Conservation (phyloP, 805 yeast genomes). For the Candida lessepsii region DNA sequence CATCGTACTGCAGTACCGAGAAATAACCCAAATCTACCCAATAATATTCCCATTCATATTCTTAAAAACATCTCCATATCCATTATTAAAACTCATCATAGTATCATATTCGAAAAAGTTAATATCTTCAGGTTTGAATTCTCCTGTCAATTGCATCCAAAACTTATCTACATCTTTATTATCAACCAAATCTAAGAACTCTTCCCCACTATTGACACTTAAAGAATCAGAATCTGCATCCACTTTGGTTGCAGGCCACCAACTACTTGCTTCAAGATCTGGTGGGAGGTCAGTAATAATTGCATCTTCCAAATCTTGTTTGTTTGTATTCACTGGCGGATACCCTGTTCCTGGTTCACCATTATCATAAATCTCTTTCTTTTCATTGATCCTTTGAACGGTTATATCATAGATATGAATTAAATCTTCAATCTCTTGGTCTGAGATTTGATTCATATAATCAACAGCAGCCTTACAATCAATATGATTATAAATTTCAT, state of each 20-base stretch:
- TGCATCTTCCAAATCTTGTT: neutral
- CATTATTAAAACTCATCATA: neutral
- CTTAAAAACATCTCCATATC: too few species aligned
- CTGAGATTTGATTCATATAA: conserved; percentile 10
- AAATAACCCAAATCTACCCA: too few species aligned
- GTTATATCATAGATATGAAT: conserved; percentile 19
- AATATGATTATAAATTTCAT: conserved; percentile 23
- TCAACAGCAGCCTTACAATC: conserved; percentile 9
- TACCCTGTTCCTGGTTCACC: neutral
- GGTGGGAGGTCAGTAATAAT: conserved; percentile 1
- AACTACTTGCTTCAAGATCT: neutral
- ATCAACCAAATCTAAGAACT: conserved; percentile 20
- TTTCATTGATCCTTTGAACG: conserved; percentile 1
- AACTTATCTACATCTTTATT: conserved; percentile 34
- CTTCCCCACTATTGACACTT: conserved; percentile 2
- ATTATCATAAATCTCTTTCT: conserved; percentile 1
- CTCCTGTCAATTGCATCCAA: conserved; percentile 30
- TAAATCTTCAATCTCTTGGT: conserved; percentile 29
- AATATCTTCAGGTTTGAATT: neutral
- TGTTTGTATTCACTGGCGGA: neutral
- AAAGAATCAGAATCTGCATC: neutral
- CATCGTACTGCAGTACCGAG: too few species aligned
- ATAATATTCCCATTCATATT: too few species aligned
- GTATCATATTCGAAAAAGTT: neutral
- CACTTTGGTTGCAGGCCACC: neutral